Conservation (phyloP, 257 asterid species). For the Scutellaria galericulata region DNA sequence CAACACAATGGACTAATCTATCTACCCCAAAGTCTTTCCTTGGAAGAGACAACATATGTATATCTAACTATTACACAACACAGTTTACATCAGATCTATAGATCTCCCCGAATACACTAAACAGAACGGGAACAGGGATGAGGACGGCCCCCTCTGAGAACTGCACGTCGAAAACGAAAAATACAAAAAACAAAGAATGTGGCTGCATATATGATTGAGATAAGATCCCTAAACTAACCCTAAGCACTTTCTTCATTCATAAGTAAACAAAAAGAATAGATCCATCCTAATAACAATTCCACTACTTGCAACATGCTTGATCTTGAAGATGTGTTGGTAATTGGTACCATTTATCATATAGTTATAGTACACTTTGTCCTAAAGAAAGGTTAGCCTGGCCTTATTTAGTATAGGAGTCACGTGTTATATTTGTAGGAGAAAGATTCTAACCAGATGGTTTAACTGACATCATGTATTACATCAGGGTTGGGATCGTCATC, state of each 20-base stretch:
- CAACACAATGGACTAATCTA: not conserved
- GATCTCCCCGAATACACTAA: slow-evolving; percentile 11
- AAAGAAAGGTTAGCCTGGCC: slow-evolving; percentile 44
- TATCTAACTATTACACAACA: slow-evolving; percentile 23
- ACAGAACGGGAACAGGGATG: not conserved
- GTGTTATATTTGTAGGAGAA: slow-evolving; percentile 32
- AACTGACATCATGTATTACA: slow-evolving; percentile 37
- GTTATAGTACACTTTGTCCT: slow-evolving; percentile 35
- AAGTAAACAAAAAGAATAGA: slow-evolving; percentile 38
- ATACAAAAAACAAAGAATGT: slow-evolving; percentile 29
- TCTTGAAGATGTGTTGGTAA: slow-evolving; percentile 21
- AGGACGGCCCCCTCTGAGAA: slow-evolving; percentile 27
- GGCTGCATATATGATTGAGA: slow-evolving; percentile 31
- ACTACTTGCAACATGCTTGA: slow-evolving; percentile 31
- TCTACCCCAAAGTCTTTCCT: slow-evolving; percentile 18
- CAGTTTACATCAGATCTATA: slow-evolving; percentile 21
- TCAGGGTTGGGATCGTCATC: slow-evolving; percentile 38
- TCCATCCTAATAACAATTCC: slow-evolving; percentile 52
- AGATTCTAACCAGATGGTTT: slow-evolving; percentile 21
- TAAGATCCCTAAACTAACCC: slow-evolving; percentile 40
- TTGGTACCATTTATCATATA: slow-evolving; percentile 31
- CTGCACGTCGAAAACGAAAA: not conserved
- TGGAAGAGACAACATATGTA: slow-evolving; percentile 27
- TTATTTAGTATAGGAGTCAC: slow-evolving; percentile 39
- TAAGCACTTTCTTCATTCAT: slow-evolving; percentile 31